Evolutionary conservation across 768 basidiomycete species (phyloP).

Genomic region (Termitomyces sp.): DNA sequence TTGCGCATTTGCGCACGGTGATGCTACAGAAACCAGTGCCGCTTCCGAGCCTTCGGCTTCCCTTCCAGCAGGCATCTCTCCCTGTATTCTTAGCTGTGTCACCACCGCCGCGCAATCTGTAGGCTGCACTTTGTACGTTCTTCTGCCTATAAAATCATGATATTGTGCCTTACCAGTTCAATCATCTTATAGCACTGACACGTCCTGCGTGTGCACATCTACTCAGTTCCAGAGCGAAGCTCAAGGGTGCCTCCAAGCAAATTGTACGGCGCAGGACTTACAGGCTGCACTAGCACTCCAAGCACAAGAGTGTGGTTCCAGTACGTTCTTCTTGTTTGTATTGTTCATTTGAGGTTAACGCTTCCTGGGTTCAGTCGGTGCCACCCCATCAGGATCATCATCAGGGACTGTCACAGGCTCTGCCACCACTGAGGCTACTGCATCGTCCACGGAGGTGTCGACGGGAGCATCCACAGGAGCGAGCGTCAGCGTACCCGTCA

Average conservation of each 20-base stretch:
- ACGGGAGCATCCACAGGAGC: background rate
- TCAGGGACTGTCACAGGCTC: background rate
- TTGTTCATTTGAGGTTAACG: background rate
- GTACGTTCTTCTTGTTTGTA: conserved; percentile 1
- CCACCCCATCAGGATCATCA: background rate
- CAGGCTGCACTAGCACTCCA: conserved; percentile 15
- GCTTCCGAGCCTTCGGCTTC: background rate
- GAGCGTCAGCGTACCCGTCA: background rate
- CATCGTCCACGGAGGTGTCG: background rate
- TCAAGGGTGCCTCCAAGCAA: conserved; percentile 11
- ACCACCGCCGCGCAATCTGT: conserved; percentile 5
- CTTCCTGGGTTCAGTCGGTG: background rate
- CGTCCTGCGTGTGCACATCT: conserved; percentile 16
- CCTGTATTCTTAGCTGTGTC: conserved; percentile 12
- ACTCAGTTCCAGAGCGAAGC: conserved; percentile 18
- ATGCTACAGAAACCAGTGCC: background rate
- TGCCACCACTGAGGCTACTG: background rate
- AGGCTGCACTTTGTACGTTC: conserved; percentile 7
- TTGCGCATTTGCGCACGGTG: conserved; percentile 5
- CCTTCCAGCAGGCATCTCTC: background rate
- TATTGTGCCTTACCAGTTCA: background rate
- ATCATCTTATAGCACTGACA: conserved; percentile 6
- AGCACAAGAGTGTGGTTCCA: conserved; percentile 4
- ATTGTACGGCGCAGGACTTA: conserved; percentile 12
- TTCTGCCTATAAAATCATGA: no score